These are phyloP conservation scores for Clausena lansium DNA, from an alignment of 345 rosid genomes.

Conservation along the genomic window DNA sequence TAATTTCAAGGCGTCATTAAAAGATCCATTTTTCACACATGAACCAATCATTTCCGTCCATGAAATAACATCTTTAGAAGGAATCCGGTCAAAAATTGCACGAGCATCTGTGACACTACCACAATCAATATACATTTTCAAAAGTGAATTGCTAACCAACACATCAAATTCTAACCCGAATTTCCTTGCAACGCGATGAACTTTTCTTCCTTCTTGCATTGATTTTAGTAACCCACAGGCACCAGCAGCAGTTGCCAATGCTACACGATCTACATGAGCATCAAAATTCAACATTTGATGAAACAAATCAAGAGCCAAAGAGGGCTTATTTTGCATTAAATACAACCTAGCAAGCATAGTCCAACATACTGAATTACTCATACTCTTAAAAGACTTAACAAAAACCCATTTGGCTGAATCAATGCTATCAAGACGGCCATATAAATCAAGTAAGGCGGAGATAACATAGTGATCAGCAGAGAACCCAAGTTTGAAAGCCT, in stretches of 20 bases:
- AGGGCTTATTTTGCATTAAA: conserved; percentile 32
- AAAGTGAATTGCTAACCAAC: conserved; percentile 44
- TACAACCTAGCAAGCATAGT: conserved; percentile 42
- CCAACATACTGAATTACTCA: conserved; percentile 42
- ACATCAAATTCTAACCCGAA: conserved; percentile 42
- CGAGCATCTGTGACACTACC: conserved; percentile 33
- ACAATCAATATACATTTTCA: conserved; percentile 49
- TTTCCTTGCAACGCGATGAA: conserved; percentile 36
- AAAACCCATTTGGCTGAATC: conserved; percentile 39
- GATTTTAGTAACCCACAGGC: conserved; percentile 42
- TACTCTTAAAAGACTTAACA: conserved; percentile 23
- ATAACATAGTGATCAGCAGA: conserved; percentile 35
- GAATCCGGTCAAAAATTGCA: conserved; percentile 37
- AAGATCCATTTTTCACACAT: conserved; percentile 43
- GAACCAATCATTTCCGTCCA: conserved; percentile 46
- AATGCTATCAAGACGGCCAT: conserved; percentile 41
- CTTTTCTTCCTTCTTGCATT: conserved; percentile 36
- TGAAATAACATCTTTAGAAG: conserved; percentile 42
- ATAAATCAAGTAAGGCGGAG: conserved; percentile 43
- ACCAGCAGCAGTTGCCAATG: conserved; percentile 36
- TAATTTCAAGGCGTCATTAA: conserved; percentile 47
- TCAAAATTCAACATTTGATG: conserved; percentile 32
- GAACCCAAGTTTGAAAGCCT: conserved; percentile 41
- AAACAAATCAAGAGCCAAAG: conserved; percentile 34
- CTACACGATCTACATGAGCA: conserved; percentile 34